Conservation (phyloP, 495 filamentous ascomycete species). For the Staphylotrichum longicolle region DNA sequence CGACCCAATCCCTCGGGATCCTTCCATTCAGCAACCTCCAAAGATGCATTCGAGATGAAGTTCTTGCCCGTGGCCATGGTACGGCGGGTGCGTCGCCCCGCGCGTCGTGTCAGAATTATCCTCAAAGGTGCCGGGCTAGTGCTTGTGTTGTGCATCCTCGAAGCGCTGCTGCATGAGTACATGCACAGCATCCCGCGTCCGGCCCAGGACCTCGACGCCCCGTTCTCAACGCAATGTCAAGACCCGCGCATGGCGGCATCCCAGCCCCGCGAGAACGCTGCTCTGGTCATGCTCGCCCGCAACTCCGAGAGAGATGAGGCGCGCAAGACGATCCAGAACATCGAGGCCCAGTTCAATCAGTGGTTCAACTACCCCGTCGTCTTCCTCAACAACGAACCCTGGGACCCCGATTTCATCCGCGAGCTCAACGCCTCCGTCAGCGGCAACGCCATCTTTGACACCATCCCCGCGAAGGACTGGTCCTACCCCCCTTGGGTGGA, state of each 20-base stretch:
- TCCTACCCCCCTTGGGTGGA: constrained; percentile 92
- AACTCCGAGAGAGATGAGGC: constrained; percentile 90
- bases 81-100: constrained; percentile 8
- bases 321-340: constrained; percentile 84
- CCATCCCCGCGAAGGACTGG: constrained; percentile 80
- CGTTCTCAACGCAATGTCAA: constrained; percentile 45
- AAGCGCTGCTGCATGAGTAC: constrained; percentile 34
- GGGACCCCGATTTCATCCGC: constrained; percentile 79
- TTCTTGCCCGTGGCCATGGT: not conserved
- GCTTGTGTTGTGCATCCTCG: constrained; percentile 21
- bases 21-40: not conserved
- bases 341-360: constrained; percentile 94
- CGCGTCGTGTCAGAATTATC: not conserved
- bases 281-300: constrained; percentile 87
- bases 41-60: constrained; percentile 10
- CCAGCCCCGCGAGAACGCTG: constrained; percentile 75
- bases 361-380: constrained; percentile 98
- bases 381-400: constrained; percentile 89
- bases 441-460: constrained; percentile 74
- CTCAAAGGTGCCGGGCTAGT: constrained; percentile 8
- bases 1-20: too few species aligned
- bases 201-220: constrained; percentile 39
- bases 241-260: constrained; percentile 46
- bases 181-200: constrained; percentile 38
- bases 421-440: constrained; percentile 76